phyloP scores from a whole-genome alignment of 2,329 filamentous ascomycete genomes.

The Huntiella decipiens region DNA sequence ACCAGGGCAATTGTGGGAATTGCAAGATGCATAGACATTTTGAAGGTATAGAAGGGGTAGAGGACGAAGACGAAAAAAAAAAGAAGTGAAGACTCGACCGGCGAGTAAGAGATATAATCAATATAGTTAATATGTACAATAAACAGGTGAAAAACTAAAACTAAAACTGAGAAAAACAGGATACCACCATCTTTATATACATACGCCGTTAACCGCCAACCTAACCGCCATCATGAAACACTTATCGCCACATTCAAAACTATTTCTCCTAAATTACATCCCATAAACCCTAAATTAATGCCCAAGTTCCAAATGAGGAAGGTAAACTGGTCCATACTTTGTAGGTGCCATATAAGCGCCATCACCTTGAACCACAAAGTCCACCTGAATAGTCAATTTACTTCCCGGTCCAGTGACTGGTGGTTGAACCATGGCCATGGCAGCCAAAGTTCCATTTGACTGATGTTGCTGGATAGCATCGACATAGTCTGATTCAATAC shows the following conservation, averaged over 20 bases:
- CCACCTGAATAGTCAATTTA: constrained; percentile 73
- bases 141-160: not conserved
- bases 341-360: constrained; percentile 62
- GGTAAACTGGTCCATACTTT: constrained; percentile 92
- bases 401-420: constrained; percentile 26
- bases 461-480: constrained; percentile 13
- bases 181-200: not conserved
- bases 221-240: not conserved
- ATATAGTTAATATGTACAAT: not conserved
- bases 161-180: not conserved
- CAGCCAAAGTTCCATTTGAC: constrained; percentile 3
- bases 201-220: not conserved
- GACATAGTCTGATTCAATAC: constrained; percentile 73
- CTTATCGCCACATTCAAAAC: not conserved
- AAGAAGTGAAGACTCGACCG: not conserved
- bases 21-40: not conserved
- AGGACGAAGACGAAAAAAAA: no score
- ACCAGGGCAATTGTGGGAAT: not conserved
- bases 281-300: constrained; percentile 22
- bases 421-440: constrained; percentile 9
- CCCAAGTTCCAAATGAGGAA: constrained; percentile 68
- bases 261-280: not conserved
- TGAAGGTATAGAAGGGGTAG: not conserved
- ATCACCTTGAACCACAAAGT: constrained; percentile 93
- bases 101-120: not conserved